phyloP scores from a whole-genome alignment of 345 rosid genomes.

The Corchorus olitorius region DNA sequence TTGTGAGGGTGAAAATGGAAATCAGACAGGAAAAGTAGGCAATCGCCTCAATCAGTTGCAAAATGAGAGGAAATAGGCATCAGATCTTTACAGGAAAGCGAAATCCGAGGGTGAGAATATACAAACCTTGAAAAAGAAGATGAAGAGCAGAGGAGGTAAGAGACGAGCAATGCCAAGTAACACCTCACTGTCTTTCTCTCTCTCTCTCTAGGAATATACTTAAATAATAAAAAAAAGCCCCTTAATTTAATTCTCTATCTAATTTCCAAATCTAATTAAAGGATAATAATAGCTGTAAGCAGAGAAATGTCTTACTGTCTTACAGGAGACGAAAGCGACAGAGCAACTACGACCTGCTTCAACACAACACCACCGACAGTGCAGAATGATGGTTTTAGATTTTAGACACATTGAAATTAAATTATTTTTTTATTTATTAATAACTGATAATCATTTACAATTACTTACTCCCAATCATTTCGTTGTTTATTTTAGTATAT shows the following conservation, averaged over 20 bases:
- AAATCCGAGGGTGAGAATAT: not conserved
- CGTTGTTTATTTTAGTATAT: not conserved
- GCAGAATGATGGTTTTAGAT: not conserved
- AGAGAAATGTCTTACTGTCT: constrained; percentile 2
- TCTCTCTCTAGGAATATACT: not conserved
- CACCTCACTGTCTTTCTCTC: not conserved
- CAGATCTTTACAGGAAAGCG: constrained; percentile 4
- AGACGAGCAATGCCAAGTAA: constrained; percentile 10
- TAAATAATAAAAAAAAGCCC: too few species aligned
- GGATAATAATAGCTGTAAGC: constrained; percentile 1
- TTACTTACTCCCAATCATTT: not conserved
- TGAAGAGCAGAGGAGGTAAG: not conserved
- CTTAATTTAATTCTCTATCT: not conserved
- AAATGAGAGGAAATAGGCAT: constrained; percentile 2
- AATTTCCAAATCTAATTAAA: not conserved
- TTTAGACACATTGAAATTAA: not conserved
- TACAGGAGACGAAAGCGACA: constrained; percentile 19
- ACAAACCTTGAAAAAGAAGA: constrained; percentile 19
- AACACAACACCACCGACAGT: constrained; percentile 14
- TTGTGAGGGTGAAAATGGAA: not conserved
- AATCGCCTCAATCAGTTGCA: not conserved
- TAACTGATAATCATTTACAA: too few species aligned
- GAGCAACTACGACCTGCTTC: not conserved
- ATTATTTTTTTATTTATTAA: too few species aligned
- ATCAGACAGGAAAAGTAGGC: not conserved